Conservation (phyloP, 2,329 filamentous ascomycete species). For the Xylaria sp. region DNA sequence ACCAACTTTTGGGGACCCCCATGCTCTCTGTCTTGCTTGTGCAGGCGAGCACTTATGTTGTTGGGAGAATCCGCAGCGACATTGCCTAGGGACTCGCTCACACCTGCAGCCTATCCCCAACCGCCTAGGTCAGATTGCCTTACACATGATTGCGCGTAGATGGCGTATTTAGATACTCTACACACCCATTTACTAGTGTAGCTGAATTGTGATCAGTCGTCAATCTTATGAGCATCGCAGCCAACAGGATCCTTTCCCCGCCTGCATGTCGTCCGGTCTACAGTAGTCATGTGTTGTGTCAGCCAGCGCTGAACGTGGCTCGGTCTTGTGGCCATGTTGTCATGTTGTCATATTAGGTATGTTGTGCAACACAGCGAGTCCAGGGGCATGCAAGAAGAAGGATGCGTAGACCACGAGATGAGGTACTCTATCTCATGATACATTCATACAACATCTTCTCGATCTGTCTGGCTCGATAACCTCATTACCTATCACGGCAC, state of each 20-base stretch:
- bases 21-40: no score
- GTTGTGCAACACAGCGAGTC: background rate
- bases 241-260: background rate
- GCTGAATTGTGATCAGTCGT: background rate
- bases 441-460: background rate
- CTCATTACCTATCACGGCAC: background rate
- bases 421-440: background rate
- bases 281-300: no score
- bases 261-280: no score
- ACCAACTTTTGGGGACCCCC: no score
- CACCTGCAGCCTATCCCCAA: no score
- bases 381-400: background rate
- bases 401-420: background rate
- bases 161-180: no score
- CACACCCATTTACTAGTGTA: no score
- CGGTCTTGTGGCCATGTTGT: background rate
- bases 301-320: background rate
- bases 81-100: no score
- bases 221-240: background rate
- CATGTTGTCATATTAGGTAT: slow-evolving; percentile 1
- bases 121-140: no score
- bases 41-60: no score
- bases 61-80: no score
- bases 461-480: background rate
- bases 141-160: no score